Base-by-base conservation (phyloP, 2,329 filamentous ascomycete species). In the Exutisphaerella laricina region DNA sequence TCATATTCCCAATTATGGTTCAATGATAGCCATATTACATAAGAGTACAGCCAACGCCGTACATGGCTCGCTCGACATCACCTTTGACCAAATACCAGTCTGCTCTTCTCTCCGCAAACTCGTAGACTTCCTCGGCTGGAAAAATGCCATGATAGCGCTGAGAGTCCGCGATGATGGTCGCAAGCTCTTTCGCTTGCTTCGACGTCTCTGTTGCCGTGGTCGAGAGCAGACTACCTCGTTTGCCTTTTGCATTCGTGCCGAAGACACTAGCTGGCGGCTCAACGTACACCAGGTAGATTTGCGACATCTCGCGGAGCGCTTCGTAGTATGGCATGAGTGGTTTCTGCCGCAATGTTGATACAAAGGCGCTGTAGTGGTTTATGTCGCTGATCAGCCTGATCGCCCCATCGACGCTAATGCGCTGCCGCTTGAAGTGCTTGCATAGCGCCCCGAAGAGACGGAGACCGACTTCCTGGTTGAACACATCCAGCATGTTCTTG, bases 401-500 rank as follows among this genome's bases (percentile, higher is more conserved):
- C 14, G 92, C 87, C 43, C 92, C 92, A 48, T 88, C 83, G 18
- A 88, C 86, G 62, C 84, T 90, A 66, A 98, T 79, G 43, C 92
- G 83, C 71, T 97, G 92, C 7, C 90, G 84, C 71, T 98, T 98
- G 54, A 98, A 77, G 67, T 98, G 92, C 69, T 98, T 98, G 75
- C 90, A 96, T 38, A 98, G 74, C 13, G 87, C 85, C 14, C 84
- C 82, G 68, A 97, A 98, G 39, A 98, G 77, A 18, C 92, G 84
- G 51, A 96, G 77, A 1, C 92, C 92, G 18, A 98, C 90, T 69
- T 98, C 92, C 66, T 92, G 88, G 65, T 95, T 96, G 74, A 98
- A 98, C 10, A 98, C 92, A 61, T 98, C 92, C 18, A 98, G 81
- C 75, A 95, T 94, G 49, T 87, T 90, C 72, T 98, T 98, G 63